Evolutionary conservation across 2,329 filamentous ascomycete genomes (phyloP).

Genomic region (Akanthomyces dipterigenus): DNA sequence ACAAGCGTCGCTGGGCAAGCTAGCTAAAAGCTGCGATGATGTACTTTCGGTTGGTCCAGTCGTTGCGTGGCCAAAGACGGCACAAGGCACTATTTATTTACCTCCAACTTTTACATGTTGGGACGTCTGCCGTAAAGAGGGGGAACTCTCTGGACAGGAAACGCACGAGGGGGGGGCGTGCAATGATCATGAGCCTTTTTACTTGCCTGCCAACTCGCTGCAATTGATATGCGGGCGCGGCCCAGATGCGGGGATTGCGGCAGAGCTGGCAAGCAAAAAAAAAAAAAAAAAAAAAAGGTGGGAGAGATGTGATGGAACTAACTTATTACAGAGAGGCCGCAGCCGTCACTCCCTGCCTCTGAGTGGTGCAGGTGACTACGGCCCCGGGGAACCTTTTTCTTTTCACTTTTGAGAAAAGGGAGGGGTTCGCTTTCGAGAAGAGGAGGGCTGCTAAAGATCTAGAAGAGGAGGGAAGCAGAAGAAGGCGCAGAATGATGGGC

Average conservation of each 20-base stretch:
- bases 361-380: neutral
- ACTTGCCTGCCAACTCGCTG: too few relatives aligned
- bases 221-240: neutral
- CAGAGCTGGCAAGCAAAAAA: too few relatives aligned
- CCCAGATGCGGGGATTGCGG: constrained; percentile 3
- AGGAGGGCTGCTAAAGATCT: too few relatives aligned
- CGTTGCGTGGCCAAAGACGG: neutral
- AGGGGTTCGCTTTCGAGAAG: too few relatives aligned
- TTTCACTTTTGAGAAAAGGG: too few relatives aligned
- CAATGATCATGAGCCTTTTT: neutral
- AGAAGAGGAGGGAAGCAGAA: too few relatives aligned
- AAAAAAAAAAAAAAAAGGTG: too few relatives aligned
- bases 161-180: neutral
- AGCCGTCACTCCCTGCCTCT: neutral
- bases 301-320: neutral
- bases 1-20: too few relatives aligned
- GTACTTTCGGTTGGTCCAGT: neutral
- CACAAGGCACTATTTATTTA: too few relatives aligned
- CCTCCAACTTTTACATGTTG: too few relatives aligned
- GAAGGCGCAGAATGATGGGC: too few relatives aligned
- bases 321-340: neutral
- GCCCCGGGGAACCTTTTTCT: neutral
- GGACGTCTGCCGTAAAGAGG: neutral
- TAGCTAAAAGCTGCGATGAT: neutral
- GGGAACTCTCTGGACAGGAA: neutral